Percentiles rank a stretch among this genome's conserved stretches.
Conservation (phyloP, 495 filamentous ascomycete genomes). For the Hypoxylon lenormandii region DNA sequence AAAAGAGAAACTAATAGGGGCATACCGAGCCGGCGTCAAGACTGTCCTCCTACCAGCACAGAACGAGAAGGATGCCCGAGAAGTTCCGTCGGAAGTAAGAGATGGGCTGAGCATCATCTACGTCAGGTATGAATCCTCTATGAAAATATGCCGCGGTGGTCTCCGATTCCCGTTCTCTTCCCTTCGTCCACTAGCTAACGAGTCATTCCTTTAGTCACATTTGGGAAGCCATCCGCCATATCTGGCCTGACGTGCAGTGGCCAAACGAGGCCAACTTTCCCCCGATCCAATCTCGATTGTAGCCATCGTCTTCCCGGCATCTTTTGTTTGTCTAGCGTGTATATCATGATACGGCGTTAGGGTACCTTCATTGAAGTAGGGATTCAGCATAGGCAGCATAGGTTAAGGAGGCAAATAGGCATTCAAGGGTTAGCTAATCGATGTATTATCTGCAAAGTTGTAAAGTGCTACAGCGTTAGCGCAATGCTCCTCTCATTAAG, state of each 20-base stretch:
- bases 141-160: background rate
- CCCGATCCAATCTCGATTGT: constrained; percentile 46
- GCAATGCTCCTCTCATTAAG: constrained; percentile 41
- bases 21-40: constrained; percentile 91
- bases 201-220: constrained; percentile 70
- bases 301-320: constrained; percentile 15
- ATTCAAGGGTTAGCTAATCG: constrained; percentile 34
- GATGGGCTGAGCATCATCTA: constrained; percentile 88
- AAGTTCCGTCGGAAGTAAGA: constrained; percentile 89
- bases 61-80: constrained; percentile 93
- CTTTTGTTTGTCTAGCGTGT: constrained; percentile 38
- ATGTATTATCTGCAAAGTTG: constrained; percentile 41
- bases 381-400: constrained; percentile 15
- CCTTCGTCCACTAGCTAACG: constrained; percentile 44
- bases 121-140: constrained; percentile 73
- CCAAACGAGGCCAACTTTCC: constrained; percentile 71
- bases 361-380: constrained; percentile 16
- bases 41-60: constrained; percentile 87
- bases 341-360: constrained; percentile 42
- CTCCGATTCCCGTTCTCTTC: background rate
- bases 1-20: constrained; percentile 98
- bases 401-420: constrained; percentile 3
- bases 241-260: constrained; percentile 89
- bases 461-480: constrained; percentile 44
- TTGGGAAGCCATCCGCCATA: constrained; percentile 83